Evolutionary conservation across 257 asterid species (phyloP), one percentile per base, ranked within the genome.

Genomic region (Nemophila menziesii): DNA sequence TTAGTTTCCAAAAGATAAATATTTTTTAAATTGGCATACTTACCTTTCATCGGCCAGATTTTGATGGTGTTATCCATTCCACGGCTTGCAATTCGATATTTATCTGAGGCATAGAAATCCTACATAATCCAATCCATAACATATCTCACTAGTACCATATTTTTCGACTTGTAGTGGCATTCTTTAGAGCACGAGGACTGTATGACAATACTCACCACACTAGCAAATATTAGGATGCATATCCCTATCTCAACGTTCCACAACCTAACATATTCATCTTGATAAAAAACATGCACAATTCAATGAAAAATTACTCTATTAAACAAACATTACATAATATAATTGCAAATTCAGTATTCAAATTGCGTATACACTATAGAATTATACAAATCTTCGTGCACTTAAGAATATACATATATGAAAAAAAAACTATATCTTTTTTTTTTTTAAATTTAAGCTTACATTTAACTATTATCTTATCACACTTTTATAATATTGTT

Each of bases 21-120:
- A n/a, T n/a, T n/a, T n/a, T n/a, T n/a, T 22, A 15, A n/a, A 8
- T n/a, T 38, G 1, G 20, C 38, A 15, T 20, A 37, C 29, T 23
- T 52, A 87, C 97, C 97, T 83, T 80, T 77, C 92, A 83, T 77
- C 36, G 97, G 83, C 97, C 97, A 87, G 55, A 83, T 87, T 66
- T 83, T 87, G 47, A 87, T 86, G 43, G 94, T 83, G 59, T 87
- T 87, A 66, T 87, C 97, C 95, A 87, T 87, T 66, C 97, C 97
- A 71, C 97, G 83, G 75, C 95, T 87, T 39, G 95, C 92, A 34
- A 83, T 77, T 24, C 89, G 92, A 62, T 77, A 69, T 40, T 77
- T 80, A 60, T 87, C 95, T 33, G 97, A 80, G 16, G 95, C 95
- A 67, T 87, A 95, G 69, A 87, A 87, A 67, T 87, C 97, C 97